Evolutionary conservation across 2,329 filamentous ascomycete genomes (phyloP).

Genomic region (Colletotrichum tanaceti): DNA sequence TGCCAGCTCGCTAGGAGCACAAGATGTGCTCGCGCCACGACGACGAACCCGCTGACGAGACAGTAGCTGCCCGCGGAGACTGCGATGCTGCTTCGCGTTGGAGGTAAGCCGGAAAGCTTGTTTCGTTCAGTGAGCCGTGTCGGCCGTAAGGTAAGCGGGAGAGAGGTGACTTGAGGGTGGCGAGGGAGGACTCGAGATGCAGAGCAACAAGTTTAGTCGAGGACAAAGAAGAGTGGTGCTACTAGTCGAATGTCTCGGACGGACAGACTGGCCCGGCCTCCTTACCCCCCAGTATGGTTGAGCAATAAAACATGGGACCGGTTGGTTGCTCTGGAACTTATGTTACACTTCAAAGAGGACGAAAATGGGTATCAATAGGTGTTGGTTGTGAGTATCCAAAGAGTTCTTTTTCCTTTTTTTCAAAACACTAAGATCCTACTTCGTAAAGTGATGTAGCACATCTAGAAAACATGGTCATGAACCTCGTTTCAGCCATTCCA

Average conservation of each 20-base stretch:
- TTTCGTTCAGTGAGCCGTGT: background rate
- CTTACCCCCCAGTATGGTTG: background rate
- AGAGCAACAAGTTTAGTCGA: background rate
- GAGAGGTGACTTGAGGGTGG: background rate
- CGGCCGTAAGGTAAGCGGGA: background rate
- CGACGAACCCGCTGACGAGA: conserved; percentile 56
- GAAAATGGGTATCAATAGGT: background rate
- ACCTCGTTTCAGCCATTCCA: conserved; percentile 24
- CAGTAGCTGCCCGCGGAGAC: background rate
- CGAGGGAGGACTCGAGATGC: background rate
- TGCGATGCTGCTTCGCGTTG: background rate
- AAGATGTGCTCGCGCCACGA: conserved; percentile 72
- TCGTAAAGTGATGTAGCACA: conserved; percentile 8
- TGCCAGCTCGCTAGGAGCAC: conserved; percentile 66
- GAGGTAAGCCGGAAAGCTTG: background rate
- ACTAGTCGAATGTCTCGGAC: background rate
- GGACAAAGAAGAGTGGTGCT: background rate
- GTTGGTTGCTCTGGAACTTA: background rate
- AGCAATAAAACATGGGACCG: too few relatives aligned
- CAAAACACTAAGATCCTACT: background rate
- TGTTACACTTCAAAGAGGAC: too few relatives aligned
- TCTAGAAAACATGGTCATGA: conserved; percentile 21
- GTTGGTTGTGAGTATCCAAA: too few relatives aligned
- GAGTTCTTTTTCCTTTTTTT: background rate
- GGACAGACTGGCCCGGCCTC: background rate